Base-by-base conservation (phyloP, 2,329 filamentous ascomycete genomes). In the Pseudocercospora fijiensis region DNA sequence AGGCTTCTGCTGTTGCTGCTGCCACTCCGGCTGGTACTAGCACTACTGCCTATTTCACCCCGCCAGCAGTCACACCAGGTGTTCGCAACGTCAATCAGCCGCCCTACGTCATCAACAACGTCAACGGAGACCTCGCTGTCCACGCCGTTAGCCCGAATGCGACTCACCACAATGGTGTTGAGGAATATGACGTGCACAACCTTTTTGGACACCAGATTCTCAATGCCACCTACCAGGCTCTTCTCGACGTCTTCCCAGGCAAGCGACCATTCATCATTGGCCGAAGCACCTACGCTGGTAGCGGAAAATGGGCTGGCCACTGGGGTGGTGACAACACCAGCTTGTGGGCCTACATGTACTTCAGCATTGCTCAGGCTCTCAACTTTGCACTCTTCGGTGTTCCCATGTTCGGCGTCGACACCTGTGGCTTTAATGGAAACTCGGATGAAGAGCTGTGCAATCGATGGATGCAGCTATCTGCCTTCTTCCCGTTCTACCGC, bases 221-320 rank as follows among this genome's bases (percentile, higher is more conserved):
- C 62, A 89, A 90, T 64, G 89, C 90, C 9, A 95, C 91, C 0
- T 91, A 92, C 73, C 79, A 88, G 53, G 90, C 86, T 62, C 84
- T 95, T 30, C 79, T 88, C 2, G 75, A 81, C 1, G 81, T 90
- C 18, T 85, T 86, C 64, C 86, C 89, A 0, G 81, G 79, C 13
- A 90, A 90, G 75, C 86, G 92, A 0, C 92, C 92, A 0, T 91
- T 96, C 77, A 90, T 96, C 73, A 92, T 96, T 71, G 90, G 89
- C 0, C 87, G 92, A 16, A 91, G 88, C 43, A 95, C 91, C 0
- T 95, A 94, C 72, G 84, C 90, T 9, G 91, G 91, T 2, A 86
- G 86, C 0, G 91, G 92, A 1, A 86, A 86, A 74, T 89, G 85
- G 79, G 88, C 90, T 1, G 91, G 90, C 0, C 91, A 95, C 76